Base-by-base conservation (phyloP, 768 basidiomycete species). In the Russula sp. region DNA sequence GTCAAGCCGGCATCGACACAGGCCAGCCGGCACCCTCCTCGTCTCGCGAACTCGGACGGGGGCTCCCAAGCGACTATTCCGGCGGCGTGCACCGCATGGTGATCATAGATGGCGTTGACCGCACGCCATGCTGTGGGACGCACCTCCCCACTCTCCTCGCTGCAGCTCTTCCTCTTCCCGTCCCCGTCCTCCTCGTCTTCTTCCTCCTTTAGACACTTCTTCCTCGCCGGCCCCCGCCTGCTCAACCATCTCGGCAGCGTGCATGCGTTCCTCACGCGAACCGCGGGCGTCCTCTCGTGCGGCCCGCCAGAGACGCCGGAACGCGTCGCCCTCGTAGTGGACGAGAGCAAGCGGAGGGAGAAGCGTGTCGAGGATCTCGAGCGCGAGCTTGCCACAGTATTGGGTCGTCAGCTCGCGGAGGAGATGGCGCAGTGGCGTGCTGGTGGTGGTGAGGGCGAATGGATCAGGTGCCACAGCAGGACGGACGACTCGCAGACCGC, bases 121-220 rank as follows among this genome's bases (percentile, higher is more conserved):
- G 86, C 45, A 90, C 86, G 70, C 87, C 87, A 84, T 91, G 91
- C 72, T 89, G 88, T 59, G 88, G 90, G 11, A 91, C 93, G 16
- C 94, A 97, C 71, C 79, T 87, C 56, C 88, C 92, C 7, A 84
- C 83, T 94, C 52, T 79, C 86, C 64, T 84, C 86, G 67, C 79
- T 89, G 35, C 83, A 89, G 67, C 74, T 90, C 55, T 86, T 90
- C 75, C 72, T 90, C 47, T 71, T 87, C 46, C 84, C 88, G 25
- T 79, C 83, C 1, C 75, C 88, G 32, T 76, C 86, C 42, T 81
- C 86, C 10, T 80, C 85, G 8, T 76, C 76, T 16, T 79, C 83
- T 2, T 80, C 83, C 0, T 85, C 86, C 59, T 83, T 83, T 25
- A 84, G 91, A 29, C 79, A 95, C 5, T 90, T 85, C 74, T 94